These are phyloP conservation scores for Suillus subalutaceus DNA, from an alignment of 768 basidiomycete genomes.

Conservation along the genomic window DNA sequence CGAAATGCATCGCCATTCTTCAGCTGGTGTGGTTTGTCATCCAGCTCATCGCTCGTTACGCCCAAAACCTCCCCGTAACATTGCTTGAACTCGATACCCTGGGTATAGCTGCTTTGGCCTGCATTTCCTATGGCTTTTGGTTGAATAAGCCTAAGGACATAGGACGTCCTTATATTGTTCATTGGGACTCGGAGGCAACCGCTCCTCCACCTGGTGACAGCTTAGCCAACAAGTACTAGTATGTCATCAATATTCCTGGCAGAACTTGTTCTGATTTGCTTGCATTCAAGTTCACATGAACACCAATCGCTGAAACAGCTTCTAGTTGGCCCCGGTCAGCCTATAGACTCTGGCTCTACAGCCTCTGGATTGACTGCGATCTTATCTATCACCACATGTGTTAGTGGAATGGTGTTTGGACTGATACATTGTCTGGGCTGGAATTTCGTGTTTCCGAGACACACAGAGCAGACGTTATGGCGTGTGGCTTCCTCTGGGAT, in stretches of 20 bases:
- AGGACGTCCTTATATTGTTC: background rate
- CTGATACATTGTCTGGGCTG: too few relatives aligned
- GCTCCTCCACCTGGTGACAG: background rate
- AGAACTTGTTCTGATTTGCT: background rate
- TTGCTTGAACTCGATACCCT: background rate
- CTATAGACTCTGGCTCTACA: too few relatives aligned
- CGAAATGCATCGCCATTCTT: too few relatives aligned
- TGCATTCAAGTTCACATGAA: too few relatives aligned
- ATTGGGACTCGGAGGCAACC: background rate
- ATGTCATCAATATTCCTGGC: background rate
- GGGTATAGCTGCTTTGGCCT: background rate
- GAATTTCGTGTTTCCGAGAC: too few relatives aligned
- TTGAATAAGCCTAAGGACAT: background rate
- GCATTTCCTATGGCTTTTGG: background rate
- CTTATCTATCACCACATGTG: too few relatives aligned
- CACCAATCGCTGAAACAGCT: too few relatives aligned
- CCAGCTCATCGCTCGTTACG: background rate
- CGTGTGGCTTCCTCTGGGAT: background rate
- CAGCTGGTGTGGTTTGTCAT: background rate
- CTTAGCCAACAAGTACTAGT: background rate
- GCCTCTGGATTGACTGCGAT: too few relatives aligned
- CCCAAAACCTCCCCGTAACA: background rate
- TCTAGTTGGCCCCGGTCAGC: too few relatives aligned
- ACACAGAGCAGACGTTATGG: background rate
- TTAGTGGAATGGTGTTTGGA: too few relatives aligned